These are phyloP conservation scores for Eucalyptus erythrocorys DNA, from an alignment of 345 rosid genomes.

Conservation along the genomic window DNA sequence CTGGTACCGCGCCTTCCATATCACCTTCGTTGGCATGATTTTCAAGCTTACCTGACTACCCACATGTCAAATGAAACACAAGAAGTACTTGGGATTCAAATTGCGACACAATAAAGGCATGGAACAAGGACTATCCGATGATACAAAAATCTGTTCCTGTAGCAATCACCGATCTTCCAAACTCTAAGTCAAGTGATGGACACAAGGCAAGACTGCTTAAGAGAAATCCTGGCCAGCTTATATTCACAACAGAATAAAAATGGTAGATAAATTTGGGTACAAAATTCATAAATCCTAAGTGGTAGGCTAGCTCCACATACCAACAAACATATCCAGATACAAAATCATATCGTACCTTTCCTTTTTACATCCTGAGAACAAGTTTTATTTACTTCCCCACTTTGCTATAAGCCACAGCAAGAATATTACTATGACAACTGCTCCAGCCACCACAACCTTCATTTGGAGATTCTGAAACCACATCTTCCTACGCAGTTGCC, in stretches of 20 bases:
- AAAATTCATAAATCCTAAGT: background rate
- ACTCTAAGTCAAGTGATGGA: background rate
- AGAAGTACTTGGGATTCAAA: background rate
- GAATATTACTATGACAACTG: conserved; percentile 34
- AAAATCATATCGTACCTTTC: background rate
- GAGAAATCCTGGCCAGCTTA: background rate
- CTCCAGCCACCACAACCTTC: conserved; percentile 83
- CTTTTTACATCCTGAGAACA: background rate
- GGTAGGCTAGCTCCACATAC: background rate
- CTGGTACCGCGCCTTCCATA: background rate
- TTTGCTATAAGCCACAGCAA: conserved; percentile 64
- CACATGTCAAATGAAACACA: background rate
- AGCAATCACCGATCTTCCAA: background rate
- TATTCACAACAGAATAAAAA: background rate
- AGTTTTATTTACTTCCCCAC: conserved; percentile 48
- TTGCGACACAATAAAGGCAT: background rate
- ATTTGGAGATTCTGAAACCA: conserved; percentile 85
- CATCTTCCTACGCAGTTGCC: conserved; percentile 89
- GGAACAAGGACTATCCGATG: background rate
- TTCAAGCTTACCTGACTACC: background rate
- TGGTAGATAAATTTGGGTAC: background rate
- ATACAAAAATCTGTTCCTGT: background rate
- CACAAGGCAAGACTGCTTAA: background rate
- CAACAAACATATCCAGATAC: background rate
- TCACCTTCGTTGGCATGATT: background rate